Percentiles rank a stretch among this genome's conserved stretches.
Evolutionary conservation across 345 rosid species (phyloP).

Genomic region (Acer negundo): DNA sequence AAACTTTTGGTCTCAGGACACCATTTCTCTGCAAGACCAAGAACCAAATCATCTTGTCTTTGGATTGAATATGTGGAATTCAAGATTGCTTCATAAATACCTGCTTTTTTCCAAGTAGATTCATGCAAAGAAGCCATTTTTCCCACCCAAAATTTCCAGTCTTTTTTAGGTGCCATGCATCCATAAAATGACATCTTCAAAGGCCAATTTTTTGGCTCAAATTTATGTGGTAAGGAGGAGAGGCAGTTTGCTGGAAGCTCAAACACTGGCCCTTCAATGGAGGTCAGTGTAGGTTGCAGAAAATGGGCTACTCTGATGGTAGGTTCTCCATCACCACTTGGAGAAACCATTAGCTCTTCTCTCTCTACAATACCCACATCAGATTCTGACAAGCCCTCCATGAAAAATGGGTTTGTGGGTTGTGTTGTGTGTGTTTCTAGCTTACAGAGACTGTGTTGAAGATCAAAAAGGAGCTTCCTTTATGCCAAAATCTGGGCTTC

Average conservation of each 20-base stretch:
- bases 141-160: conserved; percentile 49
- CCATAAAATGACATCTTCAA: conserved; percentile 26
- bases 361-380: too few species aligned
- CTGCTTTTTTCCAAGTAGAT: conserved; percentile 43
- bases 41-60: conserved; percentile 28
- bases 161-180: conserved; percentile 33
- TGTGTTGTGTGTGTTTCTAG: too few species aligned
- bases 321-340: too few species aligned
- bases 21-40: too few species aligned
- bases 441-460: too few species aligned
- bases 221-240: background rate
- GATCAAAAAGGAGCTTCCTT: too few species aligned
- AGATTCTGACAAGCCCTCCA: too few species aligned
- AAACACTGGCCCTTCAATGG: conserved; percentile 20
- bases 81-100: conserved; percentile 47
- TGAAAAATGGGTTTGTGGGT: too few species aligned
- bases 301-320: too few species aligned
- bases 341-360: too few species aligned
- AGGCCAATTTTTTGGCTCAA: conserved; percentile 30
- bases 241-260: conserved; percentile 29
- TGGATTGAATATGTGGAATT: conserved; percentile 36
- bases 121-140: conserved; percentile 36
- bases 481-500: too few species aligned
- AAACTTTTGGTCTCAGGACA: too few species aligned
- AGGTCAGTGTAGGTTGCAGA: background rate